A percentile compares a stretch with the other conserved stretches of the same genome.
Conservation (phyloP, 345 rosid genomes). For the Eucalyptus viminalis region DNA sequence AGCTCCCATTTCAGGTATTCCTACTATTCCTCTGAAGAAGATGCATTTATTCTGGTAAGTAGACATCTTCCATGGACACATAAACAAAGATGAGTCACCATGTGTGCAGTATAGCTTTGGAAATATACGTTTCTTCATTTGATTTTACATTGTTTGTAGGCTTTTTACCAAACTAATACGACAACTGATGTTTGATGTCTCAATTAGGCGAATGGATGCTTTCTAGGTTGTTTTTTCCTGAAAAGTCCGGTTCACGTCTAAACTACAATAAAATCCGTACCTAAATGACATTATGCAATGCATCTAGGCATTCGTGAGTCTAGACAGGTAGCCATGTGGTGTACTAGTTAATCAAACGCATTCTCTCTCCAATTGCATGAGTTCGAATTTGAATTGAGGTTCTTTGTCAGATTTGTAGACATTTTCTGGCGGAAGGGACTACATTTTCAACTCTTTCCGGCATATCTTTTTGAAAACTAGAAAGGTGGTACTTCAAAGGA, state of each 20-base stretch:
- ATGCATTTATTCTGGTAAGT: constrained; percentile 1
- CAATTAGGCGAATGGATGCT: not conserved
- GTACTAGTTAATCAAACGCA: not conserved
- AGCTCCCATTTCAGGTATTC: not conserved
- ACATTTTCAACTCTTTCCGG: not conserved
- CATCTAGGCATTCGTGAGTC: not conserved
- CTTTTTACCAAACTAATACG: not conserved
- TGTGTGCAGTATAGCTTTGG: not conserved
- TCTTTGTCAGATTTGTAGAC: not conserved
- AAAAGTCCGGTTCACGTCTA: not conserved
- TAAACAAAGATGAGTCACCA: not conserved
- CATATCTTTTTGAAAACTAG: not conserved
- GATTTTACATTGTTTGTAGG: not conserved
- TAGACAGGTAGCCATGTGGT: not conserved
- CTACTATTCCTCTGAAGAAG: not conserved
- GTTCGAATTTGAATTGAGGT: not conserved
- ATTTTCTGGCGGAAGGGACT: not conserved
- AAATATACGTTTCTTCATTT: not conserved
- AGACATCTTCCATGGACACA: constrained; percentile 17
- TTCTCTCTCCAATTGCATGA: not conserved
- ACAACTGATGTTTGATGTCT: not conserved
- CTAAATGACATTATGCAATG: not conserved
- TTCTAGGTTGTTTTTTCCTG: not conserved
- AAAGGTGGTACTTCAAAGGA: not conserved
- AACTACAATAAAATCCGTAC: not conserved